phyloP scores from a whole-genome alignment of 306 rosid species.

The Cucumis sativus region DNA sequence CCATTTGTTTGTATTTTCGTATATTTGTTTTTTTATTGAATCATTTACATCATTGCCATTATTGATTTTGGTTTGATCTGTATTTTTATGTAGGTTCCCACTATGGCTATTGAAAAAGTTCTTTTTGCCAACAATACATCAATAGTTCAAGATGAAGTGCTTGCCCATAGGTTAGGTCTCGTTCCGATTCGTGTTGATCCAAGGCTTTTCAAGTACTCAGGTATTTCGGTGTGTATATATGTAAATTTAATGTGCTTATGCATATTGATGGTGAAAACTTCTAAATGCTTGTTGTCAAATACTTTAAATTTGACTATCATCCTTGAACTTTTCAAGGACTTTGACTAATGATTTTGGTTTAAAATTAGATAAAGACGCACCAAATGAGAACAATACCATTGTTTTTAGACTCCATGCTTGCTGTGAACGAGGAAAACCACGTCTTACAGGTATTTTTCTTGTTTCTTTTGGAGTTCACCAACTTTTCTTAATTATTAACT shows the following conservation, averaged over 20 bases:
- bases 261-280: background rate
- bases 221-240: conserved; percentile 17
- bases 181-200: conserved; percentile 83
- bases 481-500: background rate
- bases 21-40: background rate
- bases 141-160: conserved; percentile 84
- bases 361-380: conserved; percentile 37
- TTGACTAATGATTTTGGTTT: background rate
- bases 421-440: conserved; percentile 31
- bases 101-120: conserved; percentile 96
- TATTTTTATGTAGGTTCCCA: conserved; percentile 56
- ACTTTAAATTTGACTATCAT: background rate
- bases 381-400: conserved; percentile 73
- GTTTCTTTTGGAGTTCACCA: background rate
- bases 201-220: conserved; percentile 75
- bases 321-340: background rate
- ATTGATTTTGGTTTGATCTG: background rate
- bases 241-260: background rate
- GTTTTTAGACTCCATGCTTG: conserved; percentile 67
- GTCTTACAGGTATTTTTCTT: conserved; percentile 38
- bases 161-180: conserved; percentile 90
- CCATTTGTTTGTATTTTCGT: background rate
- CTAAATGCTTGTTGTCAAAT: background rate
- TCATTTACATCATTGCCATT: background rate
- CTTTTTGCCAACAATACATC: conserved; percentile 79